These are phyloP conservation scores for Phellinidium pouzarii DNA, from an alignment of 1,284 basidiomycete species.

Conservation along the genomic window DNA sequence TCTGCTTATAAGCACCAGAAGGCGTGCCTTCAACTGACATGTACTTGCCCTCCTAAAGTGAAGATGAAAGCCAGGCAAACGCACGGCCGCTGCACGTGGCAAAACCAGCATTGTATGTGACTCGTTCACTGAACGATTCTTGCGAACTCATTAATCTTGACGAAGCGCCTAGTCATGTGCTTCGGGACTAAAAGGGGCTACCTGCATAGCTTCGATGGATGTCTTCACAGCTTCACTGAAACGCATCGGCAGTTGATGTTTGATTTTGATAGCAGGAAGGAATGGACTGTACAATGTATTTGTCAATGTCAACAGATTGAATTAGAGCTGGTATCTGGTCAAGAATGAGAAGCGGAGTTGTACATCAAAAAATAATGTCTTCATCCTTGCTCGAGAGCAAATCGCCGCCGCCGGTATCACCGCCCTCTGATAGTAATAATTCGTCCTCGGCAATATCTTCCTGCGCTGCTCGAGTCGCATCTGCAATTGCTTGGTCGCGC, in stretches of 20 bases:
- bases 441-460: conserved; percentile 16
- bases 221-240: neutral
- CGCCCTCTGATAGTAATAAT: conserved; percentile 28
- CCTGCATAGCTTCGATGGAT: neutral
- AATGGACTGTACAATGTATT: neutral
- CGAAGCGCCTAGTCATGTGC: neutral
- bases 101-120: neutral
- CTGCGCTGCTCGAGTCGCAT: conserved; percentile 29
- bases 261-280: neutral
- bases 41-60: neutral
- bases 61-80: neutral
- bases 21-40: too few relatives aligned
- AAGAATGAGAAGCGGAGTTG: neutral
- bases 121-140: neutral
- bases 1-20: too few relatives aligned
- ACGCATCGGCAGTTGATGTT: neutral
- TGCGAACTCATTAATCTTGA: neutral
- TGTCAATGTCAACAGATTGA: neutral
- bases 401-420: conserved; percentile 36
- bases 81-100: neutral
- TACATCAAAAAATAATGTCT: conserved; percentile 80
- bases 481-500: conserved; percentile 57
- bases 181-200: too few relatives aligned
- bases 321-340: neutral
- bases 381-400: conserved; percentile 81